phyloP scores from a whole-genome alignment of 1,284 basidiomycete genomes.

The Phlebopus sp. region DNA sequence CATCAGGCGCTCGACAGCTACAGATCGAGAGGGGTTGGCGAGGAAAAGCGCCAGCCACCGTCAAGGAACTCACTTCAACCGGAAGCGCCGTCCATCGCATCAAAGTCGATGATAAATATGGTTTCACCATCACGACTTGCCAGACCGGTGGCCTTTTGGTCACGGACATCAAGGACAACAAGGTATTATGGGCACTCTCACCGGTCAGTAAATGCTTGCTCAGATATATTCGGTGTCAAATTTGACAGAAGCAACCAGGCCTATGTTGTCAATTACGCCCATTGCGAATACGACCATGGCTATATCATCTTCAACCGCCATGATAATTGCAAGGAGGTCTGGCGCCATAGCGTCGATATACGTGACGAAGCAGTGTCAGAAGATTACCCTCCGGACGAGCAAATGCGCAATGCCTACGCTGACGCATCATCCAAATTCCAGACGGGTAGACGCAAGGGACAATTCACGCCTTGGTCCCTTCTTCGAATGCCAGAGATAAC shows the following conservation, averaged over 20 bases:
- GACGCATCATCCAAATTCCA: slow-evolving; percentile 15
- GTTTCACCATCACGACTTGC: slow-evolving; percentile 57
- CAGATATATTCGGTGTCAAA: not conserved
- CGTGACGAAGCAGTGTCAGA: slow-evolving; percentile 24
- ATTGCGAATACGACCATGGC: slow-evolving; percentile 72
- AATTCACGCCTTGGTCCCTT: slow-evolving; percentile 59
- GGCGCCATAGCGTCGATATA: slow-evolving; percentile 46
- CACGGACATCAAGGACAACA: slow-evolving; percentile 46
- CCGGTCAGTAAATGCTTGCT: slow-evolving; percentile 30
- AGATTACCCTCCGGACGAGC: slow-evolving; percentile 35
- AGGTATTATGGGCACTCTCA: slow-evolving; percentile 56
- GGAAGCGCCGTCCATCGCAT: slow-evolving; percentile 58
- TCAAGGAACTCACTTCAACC: slow-evolving; percentile 34
- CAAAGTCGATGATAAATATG: slow-evolving; percentile 63
- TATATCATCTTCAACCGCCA: slow-evolving; percentile 66
- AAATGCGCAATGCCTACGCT: slow-evolving; percentile 31
- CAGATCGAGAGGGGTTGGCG: slow-evolving; percentile 55
- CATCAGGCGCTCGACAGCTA: slow-evolving; percentile 43
- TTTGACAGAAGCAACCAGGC: slow-evolving; percentile 33
- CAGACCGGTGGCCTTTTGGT: slow-evolving; percentile 53
- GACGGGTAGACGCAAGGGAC: slow-evolving; percentile 33
- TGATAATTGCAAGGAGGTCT: slow-evolving; percentile 61
- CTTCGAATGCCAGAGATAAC: slow-evolving; percentile 45
- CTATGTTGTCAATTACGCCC: slow-evolving; percentile 57
- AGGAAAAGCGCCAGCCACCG: slow-evolving; percentile 42